Conservation (phyloP, 345 rosid species). For the Gossypium arboreum region DNA sequence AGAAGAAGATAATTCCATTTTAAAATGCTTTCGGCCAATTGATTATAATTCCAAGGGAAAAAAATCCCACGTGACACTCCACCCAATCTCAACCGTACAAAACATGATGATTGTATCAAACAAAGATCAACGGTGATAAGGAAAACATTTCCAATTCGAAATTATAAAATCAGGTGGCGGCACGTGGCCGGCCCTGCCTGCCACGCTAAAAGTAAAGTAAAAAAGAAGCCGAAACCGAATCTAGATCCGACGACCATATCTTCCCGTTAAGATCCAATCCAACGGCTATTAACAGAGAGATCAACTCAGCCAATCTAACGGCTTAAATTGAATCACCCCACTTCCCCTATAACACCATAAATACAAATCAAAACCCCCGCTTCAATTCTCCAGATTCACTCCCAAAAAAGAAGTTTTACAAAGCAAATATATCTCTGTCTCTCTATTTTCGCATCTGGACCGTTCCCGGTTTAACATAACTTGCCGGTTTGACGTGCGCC, state of each 20-base stretch:
- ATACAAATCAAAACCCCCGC: conserved; percentile 25
- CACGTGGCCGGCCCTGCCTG: conserved; percentile 58
- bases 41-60: neutral
- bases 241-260: conserved; percentile 57
- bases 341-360: conserved; percentile 32
- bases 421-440: neutral
- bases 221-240: conserved; percentile 31
- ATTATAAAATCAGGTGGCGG: conserved; percentile 20
- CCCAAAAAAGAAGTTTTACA: neutral
- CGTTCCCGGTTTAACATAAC: conserved; percentile 18
- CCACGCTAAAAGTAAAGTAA: conserved; percentile 31
- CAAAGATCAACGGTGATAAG: conserved; percentile 10
- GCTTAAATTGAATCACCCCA: conserved; percentile 36
- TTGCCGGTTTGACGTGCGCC: conserved; percentile 33
- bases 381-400: conserved; percentile 22
- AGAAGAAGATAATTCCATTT: too few relatives aligned
- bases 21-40: too few relatives aligned
- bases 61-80: conserved; percentile 11
- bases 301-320: conserved; percentile 37
- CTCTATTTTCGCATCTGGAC: conserved; percentile 14
- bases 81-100: conserved; percentile 14
- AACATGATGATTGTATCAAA: neutral
- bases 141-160: neutral
- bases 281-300: conserved; percentile 28
- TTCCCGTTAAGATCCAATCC: conserved; percentile 46